Evolutionary conservation across 306 rosid genomes (phyloP).

Genomic region (Ormosia emarginata): DNA sequence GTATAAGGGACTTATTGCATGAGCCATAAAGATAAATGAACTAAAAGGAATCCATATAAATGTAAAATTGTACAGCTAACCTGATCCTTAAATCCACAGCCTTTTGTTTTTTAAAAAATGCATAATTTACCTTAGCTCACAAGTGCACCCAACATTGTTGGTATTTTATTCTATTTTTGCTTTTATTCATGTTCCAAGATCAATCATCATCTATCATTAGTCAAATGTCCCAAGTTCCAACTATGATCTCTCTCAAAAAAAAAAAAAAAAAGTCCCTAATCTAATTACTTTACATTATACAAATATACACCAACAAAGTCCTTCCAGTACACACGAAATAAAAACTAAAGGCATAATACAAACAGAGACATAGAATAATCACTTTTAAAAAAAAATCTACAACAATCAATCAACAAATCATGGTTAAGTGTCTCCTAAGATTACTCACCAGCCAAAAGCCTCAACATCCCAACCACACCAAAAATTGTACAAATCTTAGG

Average conservation of each 20-base stretch:
- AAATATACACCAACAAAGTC: slow-evolving; percentile 1
- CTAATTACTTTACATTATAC: not conserved
- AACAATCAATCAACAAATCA: slow-evolving; percentile 12
- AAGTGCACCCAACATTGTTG: not conserved
- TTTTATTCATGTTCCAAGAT: not conserved
- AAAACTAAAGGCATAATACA: not conserved
- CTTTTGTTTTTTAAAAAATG: not conserved
- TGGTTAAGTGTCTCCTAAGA: slow-evolving; percentile 16
- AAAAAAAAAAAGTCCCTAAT: not conserved
- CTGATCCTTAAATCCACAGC: slow-evolving; percentile 2
- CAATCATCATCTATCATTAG: not conserved
- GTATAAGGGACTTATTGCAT: not conserved
- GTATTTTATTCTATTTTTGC: not conserved
- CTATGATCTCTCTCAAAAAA: not conserved
- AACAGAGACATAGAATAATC: not conserved
- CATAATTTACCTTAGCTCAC: not conserved
- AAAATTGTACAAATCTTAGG: slow-evolving; percentile 75
- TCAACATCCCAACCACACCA: slow-evolving; percentile 83
- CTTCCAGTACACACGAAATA: not conserved
- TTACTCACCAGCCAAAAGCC: slow-evolving; percentile 77
- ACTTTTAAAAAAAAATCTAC: not conserved
- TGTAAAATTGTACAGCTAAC: slow-evolving; percentile 22
- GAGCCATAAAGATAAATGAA: slow-evolving; percentile 13
- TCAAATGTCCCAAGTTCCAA: not conserved
- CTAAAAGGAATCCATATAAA: slow-evolving; percentile 5